Base-by-base conservation (phyloP, 208 protist genomes). In the Leptomonas pyrrhocoris region DNA sequence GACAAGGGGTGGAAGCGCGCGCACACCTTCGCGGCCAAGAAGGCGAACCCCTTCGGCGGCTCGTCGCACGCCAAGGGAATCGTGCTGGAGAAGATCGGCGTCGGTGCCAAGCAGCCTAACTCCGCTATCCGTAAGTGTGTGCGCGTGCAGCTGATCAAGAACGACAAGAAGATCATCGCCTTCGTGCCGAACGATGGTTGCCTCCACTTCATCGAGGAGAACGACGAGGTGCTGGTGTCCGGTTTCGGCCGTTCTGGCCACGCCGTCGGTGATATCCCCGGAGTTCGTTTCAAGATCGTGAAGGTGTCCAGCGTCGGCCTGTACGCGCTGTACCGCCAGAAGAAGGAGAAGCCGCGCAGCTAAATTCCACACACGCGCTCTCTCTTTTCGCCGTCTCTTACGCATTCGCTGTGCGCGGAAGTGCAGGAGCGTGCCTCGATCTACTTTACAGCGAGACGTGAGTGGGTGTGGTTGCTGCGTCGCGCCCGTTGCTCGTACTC, bases 71-170 rank as follows among this genome's bases (percentile, higher is more conserved):
- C 98, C 57, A 99, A 99, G 87, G 99, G 98, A 51, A 99, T 99
- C 66, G 98, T 99, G 40, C 78, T 99, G 65, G 98, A 99, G 93
- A 99, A 99, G 94, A 95, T 99, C 74, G 99, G 99, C 83, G 98
- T 99, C 85, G 99, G 99, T 83, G 96, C 98, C 57, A 99, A 99
- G 89, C 99, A 99, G 97, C 99, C 99, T 78, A 99, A 99, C 98
- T 99, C 99, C 79, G 99, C 99, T 64, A 99, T 99, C 83, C 98
- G 99, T 95, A 99, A 99, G 92, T 99, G 98, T 87, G 98, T 99
- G 53, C 98, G 98, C 89, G 99, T 99, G 65, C 66, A 99, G 94
- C 96, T 99, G 46, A 99, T 99, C 91, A 99, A 99, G 96, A 99
- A 99, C 96, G 98, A 98, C 79, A 99, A 99, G 97, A 99, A 99